These are phyloP conservation scores for Erodium maritimum DNA, from an alignment of 345 rosid species.

Conservation along the genomic window DNA sequence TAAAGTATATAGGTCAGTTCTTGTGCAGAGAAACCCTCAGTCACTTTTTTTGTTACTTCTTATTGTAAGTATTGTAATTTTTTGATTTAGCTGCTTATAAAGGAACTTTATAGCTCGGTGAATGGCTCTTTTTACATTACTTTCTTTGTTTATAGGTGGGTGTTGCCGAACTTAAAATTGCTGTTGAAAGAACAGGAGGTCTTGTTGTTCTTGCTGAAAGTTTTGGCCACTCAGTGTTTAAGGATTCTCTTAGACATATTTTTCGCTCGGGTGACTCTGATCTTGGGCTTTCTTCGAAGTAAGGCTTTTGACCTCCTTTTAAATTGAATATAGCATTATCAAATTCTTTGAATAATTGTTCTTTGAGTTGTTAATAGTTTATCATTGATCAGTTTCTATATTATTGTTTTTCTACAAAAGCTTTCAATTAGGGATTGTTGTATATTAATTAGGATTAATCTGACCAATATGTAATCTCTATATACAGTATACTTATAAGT, in stretches of 20 bases:
- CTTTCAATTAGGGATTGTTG: not conserved
- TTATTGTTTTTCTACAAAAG: not conserved
- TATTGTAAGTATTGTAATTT: not conserved
- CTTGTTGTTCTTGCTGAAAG: slow-evolving; percentile 97
- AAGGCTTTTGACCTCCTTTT: slow-evolving; percentile 15
- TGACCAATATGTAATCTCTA: no score
- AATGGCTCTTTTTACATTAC: not conserved
- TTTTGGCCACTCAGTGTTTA: slow-evolving; percentile 89
- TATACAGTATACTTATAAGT: no score
- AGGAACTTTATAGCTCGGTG: not conserved
- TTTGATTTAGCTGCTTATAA: no score
- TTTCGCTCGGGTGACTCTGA: slow-evolving; percentile 69
- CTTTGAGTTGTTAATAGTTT: slow-evolving; percentile 1
- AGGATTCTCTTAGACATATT: slow-evolving; percentile 67
- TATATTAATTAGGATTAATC: not conserved
- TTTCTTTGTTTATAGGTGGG: slow-evolving; percentile 48
- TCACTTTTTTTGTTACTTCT: not conserved
- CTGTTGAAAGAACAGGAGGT: slow-evolving; percentile 93
- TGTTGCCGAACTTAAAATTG: slow-evolving; percentile 86
- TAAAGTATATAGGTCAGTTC: no score
- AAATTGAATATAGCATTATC: not conserved
- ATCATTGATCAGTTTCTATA: not conserved
- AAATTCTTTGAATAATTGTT: not conserved
- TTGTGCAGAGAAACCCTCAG: no score
- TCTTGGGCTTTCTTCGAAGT: slow-evolving; percentile 85